Conservation (phyloP, 75 land plant genomes). For the Pinus taeda region DNA sequence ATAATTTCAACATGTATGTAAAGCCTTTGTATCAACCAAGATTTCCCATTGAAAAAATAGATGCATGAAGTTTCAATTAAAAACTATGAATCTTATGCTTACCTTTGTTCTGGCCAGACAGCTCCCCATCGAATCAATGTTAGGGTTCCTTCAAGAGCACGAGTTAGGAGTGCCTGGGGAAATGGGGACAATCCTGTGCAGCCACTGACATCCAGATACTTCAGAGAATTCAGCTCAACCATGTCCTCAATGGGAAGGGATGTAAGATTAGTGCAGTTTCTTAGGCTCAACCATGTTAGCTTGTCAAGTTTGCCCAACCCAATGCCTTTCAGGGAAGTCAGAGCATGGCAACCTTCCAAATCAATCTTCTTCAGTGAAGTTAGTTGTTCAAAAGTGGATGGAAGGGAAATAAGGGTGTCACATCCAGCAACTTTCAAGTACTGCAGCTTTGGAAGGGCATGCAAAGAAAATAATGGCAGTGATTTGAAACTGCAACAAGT, state of each 20-base stretch:
- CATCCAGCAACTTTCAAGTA: slow-evolving; percentile 20
- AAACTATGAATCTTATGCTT: too few species aligned
- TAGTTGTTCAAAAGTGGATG: slow-evolving; percentile 16
- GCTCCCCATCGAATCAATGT: slow-evolving; percentile 22
- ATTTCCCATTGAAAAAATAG: too few species aligned
- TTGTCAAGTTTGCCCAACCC: slow-evolving; percentile 14
- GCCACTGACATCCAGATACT: slow-evolving; percentile 23
- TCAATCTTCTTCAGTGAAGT: slow-evolving; percentile 21
- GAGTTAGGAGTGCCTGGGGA: slow-evolving; percentile 12
- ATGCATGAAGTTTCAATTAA: too few species aligned
- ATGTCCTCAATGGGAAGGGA: slow-evolving; percentile 5
- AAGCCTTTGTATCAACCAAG: too few species aligned
- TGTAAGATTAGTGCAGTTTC: slow-evolving; percentile 13
- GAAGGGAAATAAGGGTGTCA: slow-evolving; percentile 14
- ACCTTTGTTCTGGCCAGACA: slow-evolving; percentile 11
- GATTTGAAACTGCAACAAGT: slow-evolving; percentile 18
- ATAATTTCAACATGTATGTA: too few species aligned
- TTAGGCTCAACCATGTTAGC: slow-evolving; percentile 17
- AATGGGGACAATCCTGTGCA: slow-evolving; percentile 16
- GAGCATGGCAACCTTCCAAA: slow-evolving; percentile 18
- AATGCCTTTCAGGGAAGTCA: slow-evolving; percentile 12
- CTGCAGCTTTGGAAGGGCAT: slow-evolving; percentile 19
- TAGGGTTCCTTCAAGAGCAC: slow-evolving; percentile 10
- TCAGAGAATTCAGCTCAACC: slow-evolving; percentile 10
- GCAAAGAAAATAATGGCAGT: slow-evolving; percentile 15